Evolutionary conservation across 1,284 basidiomycete species (phyloP).

Genomic region (Ustilago xerochloae): DNA sequence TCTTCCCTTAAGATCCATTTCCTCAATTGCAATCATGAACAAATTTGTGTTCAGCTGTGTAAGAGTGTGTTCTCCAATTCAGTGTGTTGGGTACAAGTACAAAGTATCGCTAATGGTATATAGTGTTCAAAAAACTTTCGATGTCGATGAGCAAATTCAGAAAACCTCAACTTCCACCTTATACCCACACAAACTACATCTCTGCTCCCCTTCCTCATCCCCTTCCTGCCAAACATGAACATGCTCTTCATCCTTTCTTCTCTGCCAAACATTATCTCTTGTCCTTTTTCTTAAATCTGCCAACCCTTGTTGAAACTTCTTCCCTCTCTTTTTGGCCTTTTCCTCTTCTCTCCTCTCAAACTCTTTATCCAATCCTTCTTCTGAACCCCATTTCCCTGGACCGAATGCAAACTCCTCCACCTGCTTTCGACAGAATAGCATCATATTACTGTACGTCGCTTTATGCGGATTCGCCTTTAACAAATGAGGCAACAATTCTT

Average conservation of each 20-base stretch:
- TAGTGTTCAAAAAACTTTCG: not conserved
- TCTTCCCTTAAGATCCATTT: slow-evolving; percentile 33
- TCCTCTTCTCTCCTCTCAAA: slow-evolving; percentile 82
- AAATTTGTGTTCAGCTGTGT: not conserved
- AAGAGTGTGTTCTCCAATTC: not conserved
- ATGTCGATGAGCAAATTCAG: not conserved
- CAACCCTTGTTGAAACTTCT: slow-evolving; percentile 73
- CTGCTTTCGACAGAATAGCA: slow-evolving; percentile 93
- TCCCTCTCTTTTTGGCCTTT: slow-evolving; percentile 90
- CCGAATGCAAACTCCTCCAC: slow-evolving; percentile 94
- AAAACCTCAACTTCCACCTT: slow-evolving; percentile 57
- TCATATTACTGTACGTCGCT: slow-evolving; percentile 98
- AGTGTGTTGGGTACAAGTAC: slow-evolving; percentile 9
- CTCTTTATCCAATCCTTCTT: slow-evolving; percentile 89
- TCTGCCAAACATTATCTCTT: slow-evolving; percentile 60
- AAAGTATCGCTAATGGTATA: not conserved
- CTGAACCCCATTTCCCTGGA: slow-evolving; percentile 89
- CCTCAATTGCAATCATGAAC: not conserved
- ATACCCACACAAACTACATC: slow-evolving; percentile 54
- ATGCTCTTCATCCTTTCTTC: slow-evolving; percentile 61
- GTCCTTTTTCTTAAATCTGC: slow-evolving; percentile 60
- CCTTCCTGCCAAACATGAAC: slow-evolving; percentile 57
- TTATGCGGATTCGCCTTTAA: slow-evolving; percentile 97
- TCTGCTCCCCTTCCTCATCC: slow-evolving; percentile 40
- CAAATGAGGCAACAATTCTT: slow-evolving; percentile 90